Percentiles rank a stretch among this genome's conserved stretches.
phyloP scores from a whole-genome alignment of 495 filamentous ascomycete species.

The Cercophora newfieldiana region DNA sequence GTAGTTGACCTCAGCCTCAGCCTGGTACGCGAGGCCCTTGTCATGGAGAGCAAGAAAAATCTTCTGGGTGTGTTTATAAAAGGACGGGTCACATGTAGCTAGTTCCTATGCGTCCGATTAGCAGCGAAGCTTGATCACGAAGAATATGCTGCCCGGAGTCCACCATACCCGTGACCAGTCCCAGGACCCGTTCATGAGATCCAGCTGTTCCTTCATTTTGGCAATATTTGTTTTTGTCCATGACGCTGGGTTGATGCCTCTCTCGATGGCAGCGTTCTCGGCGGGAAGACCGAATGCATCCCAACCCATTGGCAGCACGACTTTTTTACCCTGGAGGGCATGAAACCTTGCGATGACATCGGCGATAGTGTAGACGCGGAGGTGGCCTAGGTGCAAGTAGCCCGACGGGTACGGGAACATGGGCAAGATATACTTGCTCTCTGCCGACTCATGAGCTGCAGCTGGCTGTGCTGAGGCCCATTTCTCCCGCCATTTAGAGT shows the following conservation, averaged over 20 bases:
- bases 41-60: slow-evolving; percentile 76
- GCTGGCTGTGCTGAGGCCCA: slow-evolving; percentile 18
- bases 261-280: slow-evolving; percentile 91
- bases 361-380: slow-evolving; percentile 87
- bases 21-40: slow-evolving; percentile 73
- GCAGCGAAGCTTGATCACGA: background rate
- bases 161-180: slow-evolving; percentile 77
- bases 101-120: slow-evolving; percentile 61
- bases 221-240: slow-evolving; percentile 82
- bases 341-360: slow-evolving; percentile 80
- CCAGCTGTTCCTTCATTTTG: slow-evolving; percentile 80
- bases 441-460: slow-evolving; percentile 11
- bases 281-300: slow-evolving; percentile 90
- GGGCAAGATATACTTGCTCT: slow-evolving; percentile 74
- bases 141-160: background rate
- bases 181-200: slow-evolving; percentile 73
- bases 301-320: slow-evolving; percentile 89
- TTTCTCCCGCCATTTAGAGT: slow-evolving; percentile 70
- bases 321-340: slow-evolving; percentile 71
- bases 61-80: slow-evolving; percentile 85
- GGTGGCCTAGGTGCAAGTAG: slow-evolving; percentile 83
- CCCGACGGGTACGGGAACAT: slow-evolving; percentile 96
- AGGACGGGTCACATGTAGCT: slow-evolving; percentile 76
- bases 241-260: slow-evolving; percentile 69
- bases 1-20: slow-evolving; percentile 81